Base-by-base conservation (phyloP, 1,284 basidiomycete species). In the Ustilago bromivora region DNA sequence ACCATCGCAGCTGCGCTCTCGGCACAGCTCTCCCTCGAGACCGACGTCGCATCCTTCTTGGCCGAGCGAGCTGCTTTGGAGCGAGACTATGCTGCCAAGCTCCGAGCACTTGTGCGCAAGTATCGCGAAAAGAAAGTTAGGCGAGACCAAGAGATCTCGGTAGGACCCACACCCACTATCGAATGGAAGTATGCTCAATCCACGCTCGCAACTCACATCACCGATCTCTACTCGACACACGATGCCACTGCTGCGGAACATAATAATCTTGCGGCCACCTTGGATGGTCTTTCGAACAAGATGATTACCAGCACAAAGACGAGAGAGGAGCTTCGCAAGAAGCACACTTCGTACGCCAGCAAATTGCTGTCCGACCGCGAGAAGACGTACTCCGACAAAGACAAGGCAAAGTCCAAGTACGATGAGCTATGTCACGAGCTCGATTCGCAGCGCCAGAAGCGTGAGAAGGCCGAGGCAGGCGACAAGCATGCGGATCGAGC, bases 401-500 rank as follows among this genome's bases (percentile, higher is more conserved):
- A 67, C 56, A 82, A 76, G 61, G 71, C 76, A 19, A 82, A 82
- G 57, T 34, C 62, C 28, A 82, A 79, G 56, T 82, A 82, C 57
- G 78, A 82, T 40, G 80, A 82, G 55, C 64, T 71, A 8, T 82
- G 80, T 62, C 63, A 53, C 32, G 80, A 82, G 61, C 64, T 78
- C 56, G 80, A 82, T 15, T 54, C 70, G 7, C 69, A 70, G 17
- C 70, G 80, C 8, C 72, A 76, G 46, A 82, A 79, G 63, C 61
- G 70, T 28, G 79, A 78, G 19, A 80, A 76, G 61, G 78, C 76
- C 0, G 70, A 75, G n/a, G 51, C 76, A 2, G 74, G 63, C 13
- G 80, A 76, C 40, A 59, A 53, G 23, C 78, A 82, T 43, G 71
- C 71, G 5, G 80, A 82, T 9, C 59, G 78, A 23, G 80, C 78